Conservation (phyloP, 306 rosid species). For the Quercus bicolor region DNA sequence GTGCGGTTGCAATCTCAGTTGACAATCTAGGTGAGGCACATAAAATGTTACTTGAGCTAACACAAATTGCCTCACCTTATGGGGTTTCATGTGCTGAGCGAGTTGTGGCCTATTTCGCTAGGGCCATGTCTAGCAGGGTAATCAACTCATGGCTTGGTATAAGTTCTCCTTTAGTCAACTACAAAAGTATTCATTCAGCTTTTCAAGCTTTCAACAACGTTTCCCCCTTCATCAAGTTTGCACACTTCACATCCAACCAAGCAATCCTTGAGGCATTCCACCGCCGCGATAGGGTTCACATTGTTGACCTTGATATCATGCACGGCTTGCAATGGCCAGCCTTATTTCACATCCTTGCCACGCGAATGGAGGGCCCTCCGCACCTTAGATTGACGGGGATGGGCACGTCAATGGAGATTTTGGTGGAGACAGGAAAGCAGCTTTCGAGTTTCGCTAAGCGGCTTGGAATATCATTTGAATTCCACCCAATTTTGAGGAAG, state of each 20-base stretch:
- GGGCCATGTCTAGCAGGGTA: conserved; percentile 72
- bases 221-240: conserved; percentile 79
- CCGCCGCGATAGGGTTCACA: conserved; percentile 44
- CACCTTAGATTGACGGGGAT: conserved; percentile 61
- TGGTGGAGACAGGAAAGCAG: conserved; percentile 63
- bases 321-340: conserved; percentile 95
- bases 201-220: conserved; percentile 68
- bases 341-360: conserved; percentile 70
- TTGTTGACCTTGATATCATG: conserved; percentile 87
- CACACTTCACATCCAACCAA: conserved; percentile 89
- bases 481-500: conserved; percentile 50
- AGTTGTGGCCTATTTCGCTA: conserved; percentile 71
- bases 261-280: conserved; percentile 80
- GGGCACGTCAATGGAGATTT: conserved; percentile 59
- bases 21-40: conserved; percentile 73
- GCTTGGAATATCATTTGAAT: conserved; percentile 62
- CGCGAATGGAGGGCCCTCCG: conserved; percentile 60
- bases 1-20: conserved; percentile 77
- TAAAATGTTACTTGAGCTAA: conserved; percentile 57
- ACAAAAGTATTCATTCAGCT: conserved; percentile 45
- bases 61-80: conserved; percentile 73
- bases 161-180: conserved; percentile 54
- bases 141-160: conserved; percentile 66
- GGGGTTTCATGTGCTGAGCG: conserved; percentile 76
- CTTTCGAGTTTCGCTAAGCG: conserved; percentile 61